Percentiles rank a stretch among this genome's conserved stretches.
These are phyloP conservation scores for Trichoderma sp. DNA, from an alignment of 2,329 filamentous ascomycete genomes.

Conservation along the genomic window DNA sequence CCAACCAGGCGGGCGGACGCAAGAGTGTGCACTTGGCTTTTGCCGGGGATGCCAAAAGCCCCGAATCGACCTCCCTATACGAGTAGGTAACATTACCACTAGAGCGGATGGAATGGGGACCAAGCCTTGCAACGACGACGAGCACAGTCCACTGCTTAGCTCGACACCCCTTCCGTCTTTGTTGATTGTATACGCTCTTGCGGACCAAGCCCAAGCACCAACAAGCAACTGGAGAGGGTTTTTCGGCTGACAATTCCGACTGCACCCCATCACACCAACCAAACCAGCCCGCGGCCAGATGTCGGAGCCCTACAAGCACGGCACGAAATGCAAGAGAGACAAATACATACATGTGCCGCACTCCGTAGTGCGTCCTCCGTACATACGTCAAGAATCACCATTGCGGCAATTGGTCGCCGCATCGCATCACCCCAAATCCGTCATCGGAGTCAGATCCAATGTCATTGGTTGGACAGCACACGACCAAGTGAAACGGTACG, in stretches of 20 bases:
- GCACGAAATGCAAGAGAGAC: neutral
- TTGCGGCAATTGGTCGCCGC: neutral
- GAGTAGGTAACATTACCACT: slow-evolving; percentile 23
- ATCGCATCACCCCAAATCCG: neutral
- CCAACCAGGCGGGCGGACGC: slow-evolving; percentile 3
- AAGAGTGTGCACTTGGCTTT: slow-evolving; percentile 19
- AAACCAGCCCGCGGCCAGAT: neutral
- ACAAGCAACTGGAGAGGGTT: neutral
- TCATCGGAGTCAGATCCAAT: neutral
- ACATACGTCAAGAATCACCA: neutral
- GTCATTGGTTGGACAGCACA: neutral
- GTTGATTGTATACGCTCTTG: neutral
- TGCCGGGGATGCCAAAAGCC: slow-evolving; percentile 11
- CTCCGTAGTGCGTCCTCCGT: too few relatives aligned
- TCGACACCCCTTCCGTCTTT: neutral
- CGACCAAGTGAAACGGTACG: neutral
- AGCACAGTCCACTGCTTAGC: slow-evolving; percentile 7
- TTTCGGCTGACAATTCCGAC: slow-evolving; percentile 16
- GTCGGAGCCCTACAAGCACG: slow-evolving; percentile 2
- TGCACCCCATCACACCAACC: neutral
- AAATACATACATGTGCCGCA: neutral
- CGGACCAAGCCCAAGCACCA: neutral
- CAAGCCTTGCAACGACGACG: neutral
- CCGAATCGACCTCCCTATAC: slow-evolving; percentile 16
- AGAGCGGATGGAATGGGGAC: slow-evolving; percentile 11